phyloP scores from a whole-genome alignment of 441 rosid genomes.

The Arabidopsis lyrata region DNA sequence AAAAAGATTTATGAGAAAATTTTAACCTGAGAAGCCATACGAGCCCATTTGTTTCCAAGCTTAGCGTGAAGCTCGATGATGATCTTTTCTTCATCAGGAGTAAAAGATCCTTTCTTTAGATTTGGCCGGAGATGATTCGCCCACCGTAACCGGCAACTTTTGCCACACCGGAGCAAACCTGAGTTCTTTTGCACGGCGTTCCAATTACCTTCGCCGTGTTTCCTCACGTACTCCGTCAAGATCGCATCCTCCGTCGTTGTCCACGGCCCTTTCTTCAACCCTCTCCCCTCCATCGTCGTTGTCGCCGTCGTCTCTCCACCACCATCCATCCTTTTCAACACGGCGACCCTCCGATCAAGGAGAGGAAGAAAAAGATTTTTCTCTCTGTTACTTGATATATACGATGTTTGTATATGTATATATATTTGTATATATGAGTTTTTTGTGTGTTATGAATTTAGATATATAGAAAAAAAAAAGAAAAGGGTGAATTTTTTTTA shows the following conservation, averaged over 20 bases:
- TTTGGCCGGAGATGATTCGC: slow-evolving; percentile 74
- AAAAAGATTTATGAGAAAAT: neutral
- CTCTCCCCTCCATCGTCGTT: slow-evolving; percentile 35
- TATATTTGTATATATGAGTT: slow-evolving; percentile 41
- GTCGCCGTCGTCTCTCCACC: slow-evolving; percentile 52
- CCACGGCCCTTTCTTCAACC: slow-evolving; percentile 78
- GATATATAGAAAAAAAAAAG: slow-evolving; percentile 41
- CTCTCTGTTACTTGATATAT: slow-evolving; percentile 42
- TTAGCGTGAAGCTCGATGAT: slow-evolving; percentile 67
- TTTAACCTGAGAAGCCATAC: slow-evolving; percentile 70
- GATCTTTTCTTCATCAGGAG: slow-evolving; percentile 58
- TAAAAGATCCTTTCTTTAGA: slow-evolving; percentile 65
- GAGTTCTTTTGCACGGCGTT: slow-evolving; percentile 66
- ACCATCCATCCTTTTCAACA: slow-evolving; percentile 25
- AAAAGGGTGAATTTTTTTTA: slow-evolving; percentile 26
- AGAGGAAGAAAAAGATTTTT: slow-evolving; percentile 22
- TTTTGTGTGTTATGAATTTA: slow-evolving; percentile 30
- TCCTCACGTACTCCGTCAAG: slow-evolving; percentile 60
- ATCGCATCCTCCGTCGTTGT: slow-evolving; percentile 63
- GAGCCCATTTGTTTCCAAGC: slow-evolving; percentile 76
- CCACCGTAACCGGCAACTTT: slow-evolving; percentile 76
- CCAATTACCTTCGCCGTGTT: slow-evolving; percentile 76
- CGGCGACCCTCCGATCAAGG: slow-evolving; percentile 44
- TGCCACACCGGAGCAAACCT: slow-evolving; percentile 65
- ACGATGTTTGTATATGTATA: slow-evolving; percentile 36